A percentile compares a stretch with the other conserved stretches of the same genome.
These are phyloP conservation scores for Saturnispora ahearnii DNA, from an alignment of 805 yeast genomes.

Conservation along the genomic window DNA sequence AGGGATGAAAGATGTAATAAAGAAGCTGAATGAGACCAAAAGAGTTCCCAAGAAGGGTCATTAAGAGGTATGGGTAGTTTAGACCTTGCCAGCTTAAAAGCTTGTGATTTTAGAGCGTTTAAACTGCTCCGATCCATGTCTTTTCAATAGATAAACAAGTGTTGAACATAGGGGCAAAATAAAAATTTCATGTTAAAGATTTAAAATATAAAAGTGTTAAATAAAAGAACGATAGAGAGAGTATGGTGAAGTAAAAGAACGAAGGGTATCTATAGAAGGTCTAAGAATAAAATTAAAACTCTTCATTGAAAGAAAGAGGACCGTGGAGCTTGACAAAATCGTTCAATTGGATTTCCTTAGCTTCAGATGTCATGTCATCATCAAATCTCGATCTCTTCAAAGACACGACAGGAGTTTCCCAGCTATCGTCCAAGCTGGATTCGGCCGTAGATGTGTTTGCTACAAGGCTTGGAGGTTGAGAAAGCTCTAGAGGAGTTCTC, in stretches of 20 bases:
- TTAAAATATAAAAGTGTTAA: background rate
- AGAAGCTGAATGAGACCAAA: conserved; percentile 41
- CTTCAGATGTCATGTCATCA: background rate
- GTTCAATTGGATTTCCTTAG: conserved; percentile 10
- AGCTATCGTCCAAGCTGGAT: conserved; percentile 36
- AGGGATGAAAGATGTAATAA: conserved; percentile 51
- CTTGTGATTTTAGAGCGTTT: background rate
- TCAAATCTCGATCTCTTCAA: background rate
- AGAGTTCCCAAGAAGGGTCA: conserved; percentile 29
- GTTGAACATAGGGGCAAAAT: background rate
- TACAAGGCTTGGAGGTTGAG: conserved; percentile 37
- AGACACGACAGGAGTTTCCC: conserved; percentile 11
- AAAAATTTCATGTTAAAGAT: too few relatives aligned
- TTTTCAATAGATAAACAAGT: background rate
- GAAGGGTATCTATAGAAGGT: background rate
- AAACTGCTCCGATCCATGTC: background rate
- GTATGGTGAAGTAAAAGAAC: background rate
- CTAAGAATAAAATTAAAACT: conserved; percentile 27
- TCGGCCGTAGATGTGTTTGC: conserved; percentile 38
- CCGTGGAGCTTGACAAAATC: conserved; percentile 35
- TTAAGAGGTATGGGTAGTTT: conserved; percentile 14
- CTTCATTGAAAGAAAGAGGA: conserved; percentile 38
- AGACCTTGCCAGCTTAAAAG: conserved; percentile 19
- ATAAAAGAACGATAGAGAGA: background rate
- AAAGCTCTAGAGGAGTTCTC: conserved; percentile 25